A percentile compares a stretch with the other conserved stretches of the same genome.
These are phyloP conservation scores for Vaccinium corymbosum DNA, from an alignment of 148 eudicot genomes.

Conservation along the genomic window DNA sequence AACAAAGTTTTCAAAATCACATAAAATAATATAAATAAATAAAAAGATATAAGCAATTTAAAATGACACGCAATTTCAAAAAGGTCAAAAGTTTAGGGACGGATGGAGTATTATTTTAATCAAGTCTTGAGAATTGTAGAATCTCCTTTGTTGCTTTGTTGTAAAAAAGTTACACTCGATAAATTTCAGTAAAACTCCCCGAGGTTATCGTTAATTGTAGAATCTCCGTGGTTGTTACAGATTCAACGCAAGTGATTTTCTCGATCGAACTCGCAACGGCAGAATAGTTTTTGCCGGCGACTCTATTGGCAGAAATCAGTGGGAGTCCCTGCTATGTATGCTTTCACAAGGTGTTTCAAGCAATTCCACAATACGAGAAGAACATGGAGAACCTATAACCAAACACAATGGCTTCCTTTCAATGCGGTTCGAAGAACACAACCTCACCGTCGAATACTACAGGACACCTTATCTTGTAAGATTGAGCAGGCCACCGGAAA, in stretches of 20 bases:
- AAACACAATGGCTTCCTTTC: constrained; percentile 61
- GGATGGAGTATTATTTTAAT: no score
- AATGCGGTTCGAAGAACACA: constrained; percentile 50
- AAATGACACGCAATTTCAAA: no score
- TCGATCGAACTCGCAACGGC: constrained; percentile 44
- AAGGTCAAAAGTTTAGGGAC: no score
- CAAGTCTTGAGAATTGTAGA: no score
- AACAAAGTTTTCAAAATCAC: no score
- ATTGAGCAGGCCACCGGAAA: constrained; percentile 35
- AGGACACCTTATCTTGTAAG: constrained; percentile 58
- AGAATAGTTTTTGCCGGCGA: constrained; percentile 56
- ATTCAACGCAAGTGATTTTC: constrained; percentile 31
- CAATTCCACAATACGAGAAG: constrained; percentile 35
- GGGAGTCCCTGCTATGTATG: constrained; percentile 57
- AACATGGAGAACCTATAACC: constrained; percentile 53
- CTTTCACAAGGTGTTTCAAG: constrained; percentile 15
- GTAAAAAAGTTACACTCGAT: no score
- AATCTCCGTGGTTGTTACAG: not conserved
- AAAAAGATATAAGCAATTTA: no score
- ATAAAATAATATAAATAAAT: no score
- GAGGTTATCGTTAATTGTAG: no score
- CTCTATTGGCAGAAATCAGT: constrained; percentile 58
- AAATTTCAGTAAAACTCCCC: no score
- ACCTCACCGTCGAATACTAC: constrained; percentile 66
- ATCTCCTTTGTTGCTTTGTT: no score